These are phyloP conservation scores for Spergularia bocconei DNA, from an alignment of 148 eudicot genomes.

Conservation along the genomic window DNA sequence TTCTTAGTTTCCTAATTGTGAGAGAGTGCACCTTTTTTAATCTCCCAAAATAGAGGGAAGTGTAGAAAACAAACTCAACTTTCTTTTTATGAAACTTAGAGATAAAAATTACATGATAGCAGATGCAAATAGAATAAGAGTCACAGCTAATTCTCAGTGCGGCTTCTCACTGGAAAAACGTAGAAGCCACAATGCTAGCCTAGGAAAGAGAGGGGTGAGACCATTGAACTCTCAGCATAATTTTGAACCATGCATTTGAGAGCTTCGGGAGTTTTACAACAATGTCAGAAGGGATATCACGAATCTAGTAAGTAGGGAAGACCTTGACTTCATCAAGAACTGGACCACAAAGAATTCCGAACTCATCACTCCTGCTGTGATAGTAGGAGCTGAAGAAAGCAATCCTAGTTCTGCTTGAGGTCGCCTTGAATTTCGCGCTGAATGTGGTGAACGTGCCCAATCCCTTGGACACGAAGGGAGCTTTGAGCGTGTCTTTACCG, in stretches of 20 bases:
- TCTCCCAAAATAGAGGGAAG: too few species aligned
- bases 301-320: constrained; percentile 18
- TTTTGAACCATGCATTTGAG: background rate
- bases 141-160: background rate
- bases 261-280: background rate
- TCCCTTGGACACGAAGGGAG: constrained; percentile 53
- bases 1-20: too few species aligned
- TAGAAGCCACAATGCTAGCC: constrained; percentile 7
- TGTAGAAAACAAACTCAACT: too few species aligned
- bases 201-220: background rate
- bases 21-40: too few species aligned
- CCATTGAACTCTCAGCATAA: background rate
- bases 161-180: background rate
- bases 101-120: background rate
- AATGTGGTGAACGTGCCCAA: constrained; percentile 40
- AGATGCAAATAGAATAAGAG: background rate
- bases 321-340: constrained; percentile 70
- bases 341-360: constrained; percentile 76
- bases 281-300: background rate
- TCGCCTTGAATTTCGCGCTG: constrained; percentile 54
- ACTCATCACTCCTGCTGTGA: constrained; percentile 55
- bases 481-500: constrained; percentile 57
- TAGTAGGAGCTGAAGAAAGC: constrained; percentile 77
- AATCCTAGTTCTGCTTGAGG: constrained; percentile 45
- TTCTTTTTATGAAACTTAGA: background rate